phyloP scores from a whole-genome alignment of 345 rosid genomes.

The Garcia nutans region DNA sequence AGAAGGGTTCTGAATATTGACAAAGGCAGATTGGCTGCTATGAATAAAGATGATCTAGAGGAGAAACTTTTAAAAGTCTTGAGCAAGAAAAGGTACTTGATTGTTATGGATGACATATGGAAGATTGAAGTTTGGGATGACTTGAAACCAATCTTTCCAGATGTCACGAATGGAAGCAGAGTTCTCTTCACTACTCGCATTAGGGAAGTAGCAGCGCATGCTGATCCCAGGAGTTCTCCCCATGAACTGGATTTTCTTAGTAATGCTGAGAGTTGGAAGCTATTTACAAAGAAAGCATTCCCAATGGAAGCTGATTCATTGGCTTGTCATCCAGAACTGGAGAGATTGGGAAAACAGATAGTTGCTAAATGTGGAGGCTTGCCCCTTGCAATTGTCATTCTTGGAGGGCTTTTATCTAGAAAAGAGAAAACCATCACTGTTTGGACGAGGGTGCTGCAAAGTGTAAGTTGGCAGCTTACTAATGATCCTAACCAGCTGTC shows the following conservation, averaged over 20 bases:
- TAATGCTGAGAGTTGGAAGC: constrained; percentile 28
- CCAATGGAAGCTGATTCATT: not conserved
- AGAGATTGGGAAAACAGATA: constrained; percentile 4
- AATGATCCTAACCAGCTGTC: constrained; percentile 21
- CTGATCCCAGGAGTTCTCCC: constrained; percentile 23
- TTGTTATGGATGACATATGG: constrained; percentile 31
- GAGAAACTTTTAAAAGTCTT: constrained; percentile 15
- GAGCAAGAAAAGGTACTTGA: constrained; percentile 12
- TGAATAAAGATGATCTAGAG: constrained; percentile 24
- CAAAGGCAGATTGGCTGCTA: constrained; percentile 15
- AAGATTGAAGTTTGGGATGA: constrained; percentile 27
- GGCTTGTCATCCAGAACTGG: constrained; percentile 6
- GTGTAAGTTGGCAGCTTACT: constrained; percentile 26
- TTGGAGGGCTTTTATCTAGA: constrained; percentile 16
- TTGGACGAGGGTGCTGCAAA: constrained; percentile 27
- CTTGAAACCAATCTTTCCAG: constrained; percentile 16
- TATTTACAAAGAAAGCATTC: constrained; percentile 21
- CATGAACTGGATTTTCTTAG: constrained; percentile 16
- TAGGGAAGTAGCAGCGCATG: constrained; percentile 27
- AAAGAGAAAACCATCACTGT: constrained; percentile 12
- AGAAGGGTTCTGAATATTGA: constrained; percentile 8
- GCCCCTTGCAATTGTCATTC: constrained; percentile 15
- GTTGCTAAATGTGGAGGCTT: constrained; percentile 2
- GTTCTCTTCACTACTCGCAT: constrained; percentile 19
- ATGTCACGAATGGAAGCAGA: constrained; percentile 23